A percentile compares a stretch with the other conserved stretches of the same genome.
phyloP scores from a whole-genome alignment of 1,139 yeast species.

The Taiozyma sp. region DNA sequence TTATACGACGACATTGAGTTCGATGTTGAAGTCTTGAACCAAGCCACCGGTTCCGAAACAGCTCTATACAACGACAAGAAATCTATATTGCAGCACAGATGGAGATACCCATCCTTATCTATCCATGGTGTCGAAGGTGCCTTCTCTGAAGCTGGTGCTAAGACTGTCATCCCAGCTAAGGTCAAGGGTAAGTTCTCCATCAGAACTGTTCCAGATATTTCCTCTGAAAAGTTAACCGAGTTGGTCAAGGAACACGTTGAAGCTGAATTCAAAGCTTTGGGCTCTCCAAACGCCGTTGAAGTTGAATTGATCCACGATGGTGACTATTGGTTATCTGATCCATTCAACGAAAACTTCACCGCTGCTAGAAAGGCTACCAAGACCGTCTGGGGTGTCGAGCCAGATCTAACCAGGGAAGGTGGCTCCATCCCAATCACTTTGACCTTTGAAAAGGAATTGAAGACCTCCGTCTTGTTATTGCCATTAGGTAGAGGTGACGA shows the following conservation, averaged over 20 bases:
- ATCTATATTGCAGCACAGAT: conserved; percentile 91
- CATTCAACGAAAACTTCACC: conserved; percentile 85
- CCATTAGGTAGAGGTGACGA: conserved; percentile 99
- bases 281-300: conserved; percentile 69
- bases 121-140: conserved; percentile 98
- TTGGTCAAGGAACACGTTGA: conserved; percentile 70
- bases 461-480: conserved; percentile 79
- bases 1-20: conserved; percentile 86
- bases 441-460: conserved; percentile 82
- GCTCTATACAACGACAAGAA: conserved; percentile 73
- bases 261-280: conserved; percentile 57
- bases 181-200: conserved; percentile 94
- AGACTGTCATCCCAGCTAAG: conserved; percentile 95
- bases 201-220: conserved; percentile 95
- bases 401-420: conserved; percentile 97
- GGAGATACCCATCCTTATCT: conserved; percentile 97
- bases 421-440: conserved; percentile 97
- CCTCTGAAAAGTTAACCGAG: conserved; percentile 71
- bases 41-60: conserved; percentile 85
- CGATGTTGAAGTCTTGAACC: conserved; percentile 77
- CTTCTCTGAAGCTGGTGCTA: conserved; percentile 90
- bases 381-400: conserved; percentile 90
- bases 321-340: conserved; percentile 93
- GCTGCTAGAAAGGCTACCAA: conserved; percentile 95
- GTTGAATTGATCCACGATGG: conserved; percentile 91